Conservation (phyloP, 208 protist species). For the Trypanosoma brucei region DNA sequence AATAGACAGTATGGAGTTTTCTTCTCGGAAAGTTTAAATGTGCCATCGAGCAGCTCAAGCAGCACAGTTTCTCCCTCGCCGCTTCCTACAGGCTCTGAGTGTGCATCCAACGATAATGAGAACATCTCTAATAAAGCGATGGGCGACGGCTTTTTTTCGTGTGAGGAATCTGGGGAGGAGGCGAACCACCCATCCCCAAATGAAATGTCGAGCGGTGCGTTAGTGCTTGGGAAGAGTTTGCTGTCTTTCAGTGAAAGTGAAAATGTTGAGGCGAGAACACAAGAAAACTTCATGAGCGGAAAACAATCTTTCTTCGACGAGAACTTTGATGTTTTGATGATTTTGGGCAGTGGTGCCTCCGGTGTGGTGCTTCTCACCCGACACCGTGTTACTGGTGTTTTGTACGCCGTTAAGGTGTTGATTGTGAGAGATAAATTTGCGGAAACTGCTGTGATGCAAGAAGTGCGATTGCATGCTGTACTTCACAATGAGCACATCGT, state of each 20-base stretch:
- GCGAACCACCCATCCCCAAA: too few species aligned
- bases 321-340: conserved; percentile 67
- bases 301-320: conserved; percentile 79
- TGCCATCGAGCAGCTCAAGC: too few species aligned
- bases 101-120: too few species aligned
- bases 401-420: conserved; percentile 87
- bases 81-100: too few species aligned
- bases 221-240: neutral
- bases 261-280: neutral
- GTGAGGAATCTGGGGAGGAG: too few species aligned
- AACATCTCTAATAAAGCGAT: too few species aligned
- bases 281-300: neutral
- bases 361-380: conserved; percentile 72
- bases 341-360: conserved; percentile 66
- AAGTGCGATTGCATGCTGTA: conserved; percentile 69
- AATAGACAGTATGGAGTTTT: too few species aligned
- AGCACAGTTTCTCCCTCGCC: too few species aligned
- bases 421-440: conserved; percentile 58
- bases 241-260: neutral
- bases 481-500: conserved; percentile 58
- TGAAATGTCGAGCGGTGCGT: neutral
- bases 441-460: conserved; percentile 60
- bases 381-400: conserved; percentile 68
- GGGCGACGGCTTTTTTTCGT: too few species aligned
- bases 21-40: too few species aligned